Base-by-base conservation (phyloP, 768 basidiomycete species). In the Coprinopsis cinerea region DNA sequence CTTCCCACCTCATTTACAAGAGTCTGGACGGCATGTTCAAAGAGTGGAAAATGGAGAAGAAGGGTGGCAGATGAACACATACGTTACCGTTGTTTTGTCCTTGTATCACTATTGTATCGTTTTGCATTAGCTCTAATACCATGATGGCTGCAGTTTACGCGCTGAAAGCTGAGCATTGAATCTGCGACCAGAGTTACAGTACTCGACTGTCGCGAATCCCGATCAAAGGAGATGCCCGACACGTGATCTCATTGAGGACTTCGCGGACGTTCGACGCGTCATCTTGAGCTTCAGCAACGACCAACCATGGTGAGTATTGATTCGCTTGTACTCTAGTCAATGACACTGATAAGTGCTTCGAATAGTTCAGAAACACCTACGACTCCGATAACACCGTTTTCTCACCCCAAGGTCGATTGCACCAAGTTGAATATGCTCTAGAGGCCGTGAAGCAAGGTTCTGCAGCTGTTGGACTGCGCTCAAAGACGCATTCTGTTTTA, bases 401-500 rank as follows among this genome's bases (percentile, higher is more conserved):
- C 74, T 92, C 87, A 3, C 95, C 94, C 0, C 95, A 96, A 75
- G 93, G 95, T 51, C 86, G 95, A 35, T 77, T 98, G 45, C 95
- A 97, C 68, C 92, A 96, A 65, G 93, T 96, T 58, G 94, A 96
- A 70, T 96, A 99, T 79, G 94, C 96, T 1, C 83, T 97, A 47
- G 96, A 99, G 70, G 96, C 96, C 52, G 95, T 99, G 58, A 99
- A 99, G 77, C 96, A 98, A 64, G 96, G 96, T 55, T 97, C 94
- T 52, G 96, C 96, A n/a, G 94, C 92, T 35, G 94, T 99, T 40
- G 96, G 96, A 45, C 66, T 99, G 61, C 80, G 93, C 58, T 95
- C 92, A 48, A 92, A 94, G 73, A 96, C 91, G 1, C 96, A 98
- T 68, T 83, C 92, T 15, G 78, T 99, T 27, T 74, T 99, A 20